A percentile compares a stretch with the other conserved stretches of the same genome.
phyloP scores from a whole-genome alignment of 1,284 basidiomycete genomes.

The Marasmius fiardii region DNA sequence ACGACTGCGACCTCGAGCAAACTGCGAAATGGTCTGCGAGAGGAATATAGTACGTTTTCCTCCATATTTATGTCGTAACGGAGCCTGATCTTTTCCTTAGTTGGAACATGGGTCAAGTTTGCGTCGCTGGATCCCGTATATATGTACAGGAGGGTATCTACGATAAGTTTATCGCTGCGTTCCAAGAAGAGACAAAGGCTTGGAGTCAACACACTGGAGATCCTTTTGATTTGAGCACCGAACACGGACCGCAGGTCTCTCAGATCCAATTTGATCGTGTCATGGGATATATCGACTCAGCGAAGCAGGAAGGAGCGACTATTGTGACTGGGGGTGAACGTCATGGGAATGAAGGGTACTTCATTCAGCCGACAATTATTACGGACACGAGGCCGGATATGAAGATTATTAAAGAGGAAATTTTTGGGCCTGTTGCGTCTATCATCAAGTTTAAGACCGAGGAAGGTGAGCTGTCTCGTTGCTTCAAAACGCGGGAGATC shows the following conservation, averaged over 20 bases:
- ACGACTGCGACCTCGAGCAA: not conserved
- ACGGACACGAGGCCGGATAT: too few relatives aligned
- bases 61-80: not conserved
- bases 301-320: not conserved
- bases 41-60: not conserved
- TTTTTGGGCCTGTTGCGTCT: not conserved
- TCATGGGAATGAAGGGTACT: not conserved
- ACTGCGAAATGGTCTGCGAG: not conserved
- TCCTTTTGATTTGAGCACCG: too few relatives aligned
- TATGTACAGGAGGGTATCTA: constrained; percentile 32
- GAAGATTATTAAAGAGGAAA: not conserved
- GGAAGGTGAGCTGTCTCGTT: not conserved
- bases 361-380: not conserved
- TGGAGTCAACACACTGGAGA: not conserved
- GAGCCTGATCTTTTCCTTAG: not conserved
- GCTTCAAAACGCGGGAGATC: not conserved
- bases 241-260: not conserved
- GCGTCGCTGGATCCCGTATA: not conserved
- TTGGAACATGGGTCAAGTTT: not conserved
- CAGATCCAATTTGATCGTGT: not conserved
- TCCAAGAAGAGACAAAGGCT: constrained; percentile 25
- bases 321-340: not conserved
- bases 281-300: not conserved
- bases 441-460: not conserved
- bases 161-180: constrained; percentile 38